These are phyloP conservation scores for Quercus agrifolia DNA, from an alignment of 306 rosid species.

Conservation along the genomic window DNA sequence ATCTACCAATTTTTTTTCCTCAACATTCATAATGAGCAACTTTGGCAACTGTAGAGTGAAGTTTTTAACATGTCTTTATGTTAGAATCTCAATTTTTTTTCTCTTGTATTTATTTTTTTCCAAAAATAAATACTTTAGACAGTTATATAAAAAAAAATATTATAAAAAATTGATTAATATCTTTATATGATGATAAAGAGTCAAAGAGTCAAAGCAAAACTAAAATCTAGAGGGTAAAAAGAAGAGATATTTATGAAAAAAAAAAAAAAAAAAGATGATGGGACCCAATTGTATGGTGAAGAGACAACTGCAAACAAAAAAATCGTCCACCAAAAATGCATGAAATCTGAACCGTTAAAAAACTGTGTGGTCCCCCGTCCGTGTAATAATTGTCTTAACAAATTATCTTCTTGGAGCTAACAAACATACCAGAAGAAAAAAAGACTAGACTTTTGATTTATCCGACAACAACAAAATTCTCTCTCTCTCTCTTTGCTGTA, in stretches of 20 bases:
- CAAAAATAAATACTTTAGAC: fast-evolving
- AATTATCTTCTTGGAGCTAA: slow-evolving; percentile 21
- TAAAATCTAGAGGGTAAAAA: too few relatives aligned
- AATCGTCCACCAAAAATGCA: slow-evolving; percentile 21
- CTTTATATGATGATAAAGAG: fast-evolving
- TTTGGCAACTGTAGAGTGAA: too few relatives aligned
- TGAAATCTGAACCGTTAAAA: slow-evolving; percentile 58
- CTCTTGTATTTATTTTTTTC: too few relatives aligned
- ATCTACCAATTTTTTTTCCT: too few relatives aligned
- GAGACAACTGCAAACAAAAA: slow-evolving; percentile 37
- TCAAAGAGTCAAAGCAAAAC: too few relatives aligned
- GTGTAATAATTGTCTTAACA: neutral
- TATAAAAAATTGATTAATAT: fast-evolving
- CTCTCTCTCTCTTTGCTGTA: neutral
- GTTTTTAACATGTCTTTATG: too few relatives aligned
- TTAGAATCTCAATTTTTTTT: too few relatives aligned
- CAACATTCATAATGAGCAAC: too few relatives aligned
- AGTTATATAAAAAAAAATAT: too few relatives aligned
- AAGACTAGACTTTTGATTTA: neutral
- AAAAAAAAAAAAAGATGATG: neutral
- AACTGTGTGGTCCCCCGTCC: slow-evolving; percentile 27
- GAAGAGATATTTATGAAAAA: too few relatives aligned
- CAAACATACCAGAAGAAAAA: neutral
- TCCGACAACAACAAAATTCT: neutral
- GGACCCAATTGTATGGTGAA: slow-evolving; percentile 14